Evolutionary conservation across 495 filamentous ascomycete genomes (phyloP), one percentile per base, ranked within the genome.

Genomic region (Annulohypoxylon nitens): DNA sequence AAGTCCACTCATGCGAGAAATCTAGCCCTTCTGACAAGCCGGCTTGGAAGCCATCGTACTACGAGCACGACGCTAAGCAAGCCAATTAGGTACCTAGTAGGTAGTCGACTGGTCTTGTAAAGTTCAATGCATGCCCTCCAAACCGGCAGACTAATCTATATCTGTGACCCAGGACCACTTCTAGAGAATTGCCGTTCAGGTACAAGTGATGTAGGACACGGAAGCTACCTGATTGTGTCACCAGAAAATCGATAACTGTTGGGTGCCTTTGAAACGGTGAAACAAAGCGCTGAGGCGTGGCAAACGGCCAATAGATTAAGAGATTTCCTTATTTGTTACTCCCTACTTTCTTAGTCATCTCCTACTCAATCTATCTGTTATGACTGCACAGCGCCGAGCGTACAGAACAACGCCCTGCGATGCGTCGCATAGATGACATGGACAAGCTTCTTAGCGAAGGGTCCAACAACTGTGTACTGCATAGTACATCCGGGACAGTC

Each of bases 21-120:
- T 54, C 47, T 61, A 48, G 45, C 14, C 63, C 41, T 30, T 47
- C 16, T 47, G n/a, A 7, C n/a, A 47, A 47, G n/a, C 43, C n/a
- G 43, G 43, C 33, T 39, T 48, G 61, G 26, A 61, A 47, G 3
- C 51, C 55, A 48, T 33, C 47, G 23, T 50, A 50, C 23, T 48
- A 1, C 25, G 23, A 67, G 23, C 62, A 47, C 53, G 18, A 36
- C 12, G 36, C 39, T 23, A 36, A 34, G 53, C n/a, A 36, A 25
- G 20, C 20, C 20, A 23, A 23, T 23, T 23, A 23, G 1, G 20
- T 51, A 20, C 18, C 18, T 4, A 25, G 9, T 41, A 20, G 4
- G 7, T 34, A 25, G 4, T 1, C 34, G 11, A 20, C 12, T 6
- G 16, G 53, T 9, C 18, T 11, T 30, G 0, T 5, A 14, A 53